Conservation (phyloP, 2,329 filamentous ascomycete genomes). For the Thyridium curvatum region DNA sequence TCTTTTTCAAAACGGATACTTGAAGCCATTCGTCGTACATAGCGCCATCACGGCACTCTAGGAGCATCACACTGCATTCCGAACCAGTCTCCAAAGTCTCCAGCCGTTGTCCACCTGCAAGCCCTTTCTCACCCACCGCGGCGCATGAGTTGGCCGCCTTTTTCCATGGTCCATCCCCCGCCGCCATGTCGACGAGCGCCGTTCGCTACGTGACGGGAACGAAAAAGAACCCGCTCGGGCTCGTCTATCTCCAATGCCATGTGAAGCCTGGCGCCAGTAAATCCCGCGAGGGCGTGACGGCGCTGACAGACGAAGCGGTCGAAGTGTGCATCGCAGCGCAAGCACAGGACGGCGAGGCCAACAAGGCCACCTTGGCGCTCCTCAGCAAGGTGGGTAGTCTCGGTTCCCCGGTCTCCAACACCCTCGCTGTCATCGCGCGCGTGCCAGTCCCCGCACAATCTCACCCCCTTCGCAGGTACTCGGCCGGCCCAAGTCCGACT, state of each 20-base stretch:
- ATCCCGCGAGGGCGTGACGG: conserved; percentile 52
- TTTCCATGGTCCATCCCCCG: too few species aligned
- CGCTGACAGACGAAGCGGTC: conserved; percentile 49
- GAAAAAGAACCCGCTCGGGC: conserved; percentile 36
- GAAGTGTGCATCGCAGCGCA: conserved; percentile 61
- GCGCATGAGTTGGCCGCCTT: too few species aligned
- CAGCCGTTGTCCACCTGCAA: too few species aligned
- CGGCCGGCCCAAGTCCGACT: conserved; percentile 54
- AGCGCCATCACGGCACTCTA: too few species aligned
- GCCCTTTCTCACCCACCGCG: too few species aligned
- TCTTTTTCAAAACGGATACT: too few species aligned
- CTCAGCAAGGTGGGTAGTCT: conserved; percentile 47
- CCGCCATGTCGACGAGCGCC: conserved; percentile 22
- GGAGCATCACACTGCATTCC: too few species aligned
- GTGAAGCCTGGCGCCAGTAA: conserved; percentile 62
- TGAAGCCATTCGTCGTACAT: too few species aligned
- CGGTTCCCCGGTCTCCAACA: background rate
- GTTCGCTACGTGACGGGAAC: conserved; percentile 42
- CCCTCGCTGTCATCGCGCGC: background rate
- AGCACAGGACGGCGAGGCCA: conserved; percentile 61
- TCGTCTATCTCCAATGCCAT: conserved; percentile 56
- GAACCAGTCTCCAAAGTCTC: too few species aligned
- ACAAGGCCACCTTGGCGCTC: conserved; percentile 57
- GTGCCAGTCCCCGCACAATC: too few species aligned
- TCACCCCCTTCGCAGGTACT: conserved; percentile 36